phyloP scores from a whole-genome alignment of 768 basidiomycete genomes.

The Rhizopogon vulgaris region DNA sequence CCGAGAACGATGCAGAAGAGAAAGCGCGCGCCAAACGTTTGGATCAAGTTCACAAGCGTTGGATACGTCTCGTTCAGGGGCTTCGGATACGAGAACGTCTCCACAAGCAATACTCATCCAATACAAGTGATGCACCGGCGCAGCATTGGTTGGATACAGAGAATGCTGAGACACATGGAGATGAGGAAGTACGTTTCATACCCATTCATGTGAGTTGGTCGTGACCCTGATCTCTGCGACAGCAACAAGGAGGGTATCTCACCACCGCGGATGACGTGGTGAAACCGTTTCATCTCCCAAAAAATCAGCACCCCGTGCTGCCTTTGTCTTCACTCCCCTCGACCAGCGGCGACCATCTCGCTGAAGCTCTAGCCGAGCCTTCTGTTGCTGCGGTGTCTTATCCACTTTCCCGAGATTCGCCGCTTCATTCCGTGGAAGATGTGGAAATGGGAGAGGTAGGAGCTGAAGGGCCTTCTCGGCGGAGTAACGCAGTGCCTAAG shows the following conservation, averaged over 20 bases:
- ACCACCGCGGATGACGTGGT: slow-evolving; percentile 69
- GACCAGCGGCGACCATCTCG: slow-evolving; percentile 25
- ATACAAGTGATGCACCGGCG: slow-evolving; percentile 4
- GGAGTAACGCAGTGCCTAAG: slow-evolving; percentile 33
- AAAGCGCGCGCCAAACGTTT: slow-evolving; percentile 70
- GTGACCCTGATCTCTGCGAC: neutral
- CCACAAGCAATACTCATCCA: slow-evolving; percentile 63
- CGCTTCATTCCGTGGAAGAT: slow-evolving; percentile 6
- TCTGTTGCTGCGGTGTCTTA: neutral
- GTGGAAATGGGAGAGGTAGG: slow-evolving; percentile 12
- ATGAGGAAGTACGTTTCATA: slow-evolving; percentile 15
- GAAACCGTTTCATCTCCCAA: slow-evolving; percentile 64
- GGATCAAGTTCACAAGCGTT: slow-evolving; percentile 79
- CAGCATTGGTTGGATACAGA: slow-evolving; percentile 10
- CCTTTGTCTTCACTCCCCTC: slow-evolving; percentile 8
- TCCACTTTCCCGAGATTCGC: slow-evolving; percentile 7
- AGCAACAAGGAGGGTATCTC: slow-evolving; percentile 53
- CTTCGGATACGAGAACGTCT: slow-evolving; percentile 80
- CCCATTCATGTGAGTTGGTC: neutral
- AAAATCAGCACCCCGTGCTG: slow-evolving; percentile 32
- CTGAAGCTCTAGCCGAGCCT: slow-evolving; percentile 14
- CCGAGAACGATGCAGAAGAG: slow-evolving; percentile 71
- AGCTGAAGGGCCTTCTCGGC: slow-evolving; percentile 1
- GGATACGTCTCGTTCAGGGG: slow-evolving; percentile 84
- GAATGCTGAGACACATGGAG: slow-evolving; percentile 14